These are phyloP conservation scores for Diaporthe longicolla DNA, from an alignment of 2,329 filamentous ascomycete species.

Conservation along the genomic window DNA sequence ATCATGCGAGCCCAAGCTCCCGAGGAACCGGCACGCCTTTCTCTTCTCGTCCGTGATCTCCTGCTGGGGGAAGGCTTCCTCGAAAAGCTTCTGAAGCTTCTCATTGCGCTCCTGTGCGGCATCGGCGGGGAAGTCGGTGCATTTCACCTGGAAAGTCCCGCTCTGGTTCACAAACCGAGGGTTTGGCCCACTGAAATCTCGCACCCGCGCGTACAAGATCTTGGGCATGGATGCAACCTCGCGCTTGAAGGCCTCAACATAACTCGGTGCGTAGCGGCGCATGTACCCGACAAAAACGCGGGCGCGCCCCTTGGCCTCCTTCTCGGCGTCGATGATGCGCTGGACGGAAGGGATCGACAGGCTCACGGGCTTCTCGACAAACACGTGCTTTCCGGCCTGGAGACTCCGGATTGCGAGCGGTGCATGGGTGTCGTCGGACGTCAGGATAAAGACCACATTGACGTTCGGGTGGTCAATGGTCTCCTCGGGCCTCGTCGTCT, in stretches of 20 bases:
- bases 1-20: constrained; percentile 66
- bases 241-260: constrained; percentile 6
- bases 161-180: constrained; percentile 61
- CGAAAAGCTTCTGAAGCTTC: constrained; percentile 2
- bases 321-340: constrained; percentile 12
- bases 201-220: constrained; percentile 68
- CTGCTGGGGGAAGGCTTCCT: background rate
- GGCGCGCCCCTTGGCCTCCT: constrained; percentile 8
- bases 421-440: constrained; percentile 5
- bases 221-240: constrained; percentile 61
- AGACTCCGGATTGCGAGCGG: background rate
- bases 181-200: constrained; percentile 66
- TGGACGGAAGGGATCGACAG: constrained; percentile 15
- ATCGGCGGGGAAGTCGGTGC: constrained; percentile 53
- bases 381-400: constrained; percentile 10
- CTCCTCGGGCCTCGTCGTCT: constrained; percentile 8
- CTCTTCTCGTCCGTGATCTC: constrained; percentile 12
- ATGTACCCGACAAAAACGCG: constrained; percentile 17
- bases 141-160: constrained; percentile 61
- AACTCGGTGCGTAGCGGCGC: constrained; percentile 15
- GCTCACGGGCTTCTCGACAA: constrained; percentile 26
- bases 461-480: constrained; percentile 20
- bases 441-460: background rate
- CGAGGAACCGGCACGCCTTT: constrained; percentile 8
- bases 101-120: background rate